phyloP scores from a whole-genome alignment of 352 stramenopile species.

The Phytophthora brassicae region DNA sequence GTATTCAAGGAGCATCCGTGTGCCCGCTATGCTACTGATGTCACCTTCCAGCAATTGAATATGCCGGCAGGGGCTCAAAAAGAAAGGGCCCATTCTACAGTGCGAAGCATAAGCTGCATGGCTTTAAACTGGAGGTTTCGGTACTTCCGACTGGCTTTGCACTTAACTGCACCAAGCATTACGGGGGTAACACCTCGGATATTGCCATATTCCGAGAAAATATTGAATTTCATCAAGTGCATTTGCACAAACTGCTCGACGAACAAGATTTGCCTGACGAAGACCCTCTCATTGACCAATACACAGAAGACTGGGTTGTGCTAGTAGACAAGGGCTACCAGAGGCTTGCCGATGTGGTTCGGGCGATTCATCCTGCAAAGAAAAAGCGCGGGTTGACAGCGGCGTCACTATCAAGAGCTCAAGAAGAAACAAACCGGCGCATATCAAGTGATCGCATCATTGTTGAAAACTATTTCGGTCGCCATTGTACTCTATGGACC shows the following conservation, averaged over 20 bases:
- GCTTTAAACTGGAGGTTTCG: neutral
- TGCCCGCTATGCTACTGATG: slow-evolving; percentile 3
- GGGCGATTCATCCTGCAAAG: too few relatives aligned
- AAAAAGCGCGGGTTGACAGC: too few relatives aligned
- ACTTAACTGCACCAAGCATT: slow-evolving; percentile 3
- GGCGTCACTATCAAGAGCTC: neutral
- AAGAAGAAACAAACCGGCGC: too few relatives aligned
- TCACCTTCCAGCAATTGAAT: slow-evolving; percentile 5
- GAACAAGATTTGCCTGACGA: neutral
- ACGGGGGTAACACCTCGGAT: neutral
- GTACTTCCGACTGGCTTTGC: neutral
- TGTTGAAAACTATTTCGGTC: neutral
- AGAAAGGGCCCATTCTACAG: slow-evolving; percentile 7
- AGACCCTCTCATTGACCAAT: neutral
- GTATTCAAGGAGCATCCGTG: neutral
- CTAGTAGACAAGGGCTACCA: neutral
- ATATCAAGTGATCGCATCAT: neutral
- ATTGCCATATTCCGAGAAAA: slow-evolving; percentile 7
- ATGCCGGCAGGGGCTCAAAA: neutral
- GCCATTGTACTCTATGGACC: neutral
- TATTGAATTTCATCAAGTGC: neutral
- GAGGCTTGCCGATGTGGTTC: too few relatives aligned
- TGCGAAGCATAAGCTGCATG: slow-evolving; percentile 7
- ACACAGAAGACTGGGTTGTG: neutral
- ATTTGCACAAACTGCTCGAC: neutral